Evolutionary conservation across 805 yeast species (phyloP).

Genomic region (Isabelozyma rhagii): DNA sequence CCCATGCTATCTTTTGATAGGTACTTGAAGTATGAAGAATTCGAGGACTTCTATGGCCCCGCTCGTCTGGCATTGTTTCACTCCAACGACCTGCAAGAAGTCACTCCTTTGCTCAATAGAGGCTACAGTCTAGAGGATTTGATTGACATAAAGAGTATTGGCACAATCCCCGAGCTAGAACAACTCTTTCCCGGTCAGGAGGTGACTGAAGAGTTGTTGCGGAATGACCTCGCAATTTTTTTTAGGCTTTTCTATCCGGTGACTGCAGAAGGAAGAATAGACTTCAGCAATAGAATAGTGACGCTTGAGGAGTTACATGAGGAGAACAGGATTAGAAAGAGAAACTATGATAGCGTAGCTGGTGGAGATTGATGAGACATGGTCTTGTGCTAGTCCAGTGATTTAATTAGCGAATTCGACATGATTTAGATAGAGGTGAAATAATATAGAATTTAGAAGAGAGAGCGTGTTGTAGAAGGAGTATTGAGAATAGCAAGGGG

Average conservation of each 20-base stretch:
- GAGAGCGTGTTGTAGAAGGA: too few species aligned
- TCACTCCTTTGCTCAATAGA: constrained; percentile 18
- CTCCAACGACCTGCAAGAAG: constrained; percentile 12
- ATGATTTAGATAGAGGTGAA: too few species aligned
- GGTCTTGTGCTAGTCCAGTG: too few species aligned
- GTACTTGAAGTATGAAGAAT: constrained; percentile 52
- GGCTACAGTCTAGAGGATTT: constrained; percentile 20
- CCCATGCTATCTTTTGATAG: constrained; percentile 49
- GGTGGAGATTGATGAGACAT: neutral
- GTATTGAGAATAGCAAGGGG: too few species aligned
- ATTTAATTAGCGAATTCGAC: too few species aligned
- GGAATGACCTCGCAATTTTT: constrained; percentile 18
- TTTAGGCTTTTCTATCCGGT: constrained; percentile 23
- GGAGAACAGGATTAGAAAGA: neutral
- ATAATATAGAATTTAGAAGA: too few species aligned
- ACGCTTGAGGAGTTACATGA: constrained; percentile 8
- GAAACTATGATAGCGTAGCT: neutral
- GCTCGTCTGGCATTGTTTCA: constrained; percentile 4
- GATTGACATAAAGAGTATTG: constrained; percentile 6
- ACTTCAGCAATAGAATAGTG: constrained; percentile 14
- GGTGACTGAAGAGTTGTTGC: constrained; percentile 5
- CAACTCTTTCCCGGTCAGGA: constrained; percentile 2
- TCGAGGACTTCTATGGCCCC: constrained; percentile 47
- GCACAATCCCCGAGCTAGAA: constrained; percentile 9
- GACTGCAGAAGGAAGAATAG: constrained; percentile 16